Evolutionary conservation across 1,284 basidiomycete genomes (phyloP), one percentile per base, ranked within the genome.

Genomic region (Heliocybe sulcata): DNA sequence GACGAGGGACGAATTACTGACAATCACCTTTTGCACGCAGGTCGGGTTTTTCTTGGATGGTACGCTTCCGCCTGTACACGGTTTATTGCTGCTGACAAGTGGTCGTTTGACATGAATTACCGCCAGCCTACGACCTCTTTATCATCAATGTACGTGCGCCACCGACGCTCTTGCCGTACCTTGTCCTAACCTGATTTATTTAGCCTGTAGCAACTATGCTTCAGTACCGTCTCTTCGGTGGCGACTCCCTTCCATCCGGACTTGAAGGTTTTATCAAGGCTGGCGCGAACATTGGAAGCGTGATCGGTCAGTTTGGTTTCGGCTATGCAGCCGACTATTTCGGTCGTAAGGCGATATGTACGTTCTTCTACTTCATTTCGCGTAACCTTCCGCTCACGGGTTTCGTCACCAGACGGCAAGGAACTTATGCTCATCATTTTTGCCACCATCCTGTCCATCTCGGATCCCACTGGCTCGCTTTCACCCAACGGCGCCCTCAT

Each of bases 391-490:
- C 33, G 33, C 54, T 52, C 55, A 47, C 51, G 45, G n/a, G n/a
- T n/a, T n/a, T n/a, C 50, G 19, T 29, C 27, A 22, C 51, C 62
- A 76, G 75, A 91, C 62, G 89, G 88, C 38, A 88, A 90, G 64
- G 89, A 91, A 62, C 77, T 91, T 56, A 87, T 90, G 78, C 73
- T 90, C 57, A 87, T 89, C 63, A 87, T 88, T 63, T 61, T 88
- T 54, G 84, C 83, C 1, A 87, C 85, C 2, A 85, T 87, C 59
- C 67, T 87, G 53, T 76, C 72, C 25, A 70, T 86, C 54, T 72
- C 72, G 9, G 69, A 69, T 22, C 79, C 80, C 1, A 81, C 79
- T 1, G 72, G 76, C 73, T 53, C 22, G 60, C 64, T 79, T 29
- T 70, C 71, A 11, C 77, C 84, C 4, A 64, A 77, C 35, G 59